Conservation (phyloP, 768 basidiomycete genomes). For the Kwoniella botswanensis region DNA sequence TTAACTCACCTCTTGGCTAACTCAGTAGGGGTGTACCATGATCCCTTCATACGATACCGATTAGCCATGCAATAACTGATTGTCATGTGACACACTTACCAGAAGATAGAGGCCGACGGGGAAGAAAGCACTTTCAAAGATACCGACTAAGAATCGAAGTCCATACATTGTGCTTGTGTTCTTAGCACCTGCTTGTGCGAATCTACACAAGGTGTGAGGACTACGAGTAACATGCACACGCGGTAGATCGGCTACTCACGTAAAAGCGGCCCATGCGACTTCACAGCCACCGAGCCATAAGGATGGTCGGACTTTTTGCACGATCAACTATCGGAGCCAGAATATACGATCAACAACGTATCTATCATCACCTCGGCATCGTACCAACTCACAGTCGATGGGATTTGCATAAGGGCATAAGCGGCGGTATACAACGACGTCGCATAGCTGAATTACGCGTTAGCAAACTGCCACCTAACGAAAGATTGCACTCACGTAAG, state of each 20-base stretch:
- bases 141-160: conserved; percentile 22
- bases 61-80: background rate
- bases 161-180: conserved; percentile 30
- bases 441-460: background rate
- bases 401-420: conserved; percentile 29
- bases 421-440: conserved; percentile 17
- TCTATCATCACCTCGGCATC: too few relatives aligned
- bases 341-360: too few relatives aligned
- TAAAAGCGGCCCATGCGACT: conserved; percentile 33
- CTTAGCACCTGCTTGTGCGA: conserved; percentile 38
- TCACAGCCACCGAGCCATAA: conserved; percentile 25
- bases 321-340: conserved; percentile 9
- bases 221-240: too few relatives aligned
- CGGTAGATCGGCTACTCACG: conserved; percentile 1
- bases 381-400: conserved; percentile 14
- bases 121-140: conserved; percentile 35
- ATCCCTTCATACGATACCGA: conserved; percentile 11
- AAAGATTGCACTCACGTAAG: conserved; percentile 15
- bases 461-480: background rate
- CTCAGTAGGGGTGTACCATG: conserved; percentile 31
- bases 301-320: conserved; percentile 23
- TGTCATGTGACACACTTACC: background rate
- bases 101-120: conserved; percentile 33
- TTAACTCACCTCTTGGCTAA: conserved; percentile 28
- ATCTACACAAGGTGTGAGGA: conserved; percentile 1